Percentiles rank a stretch among this genome's conserved stretches.
Conservation (phyloP, 2,329 filamentous ascomycete genomes). For the Penicillium concentricum region DNA sequence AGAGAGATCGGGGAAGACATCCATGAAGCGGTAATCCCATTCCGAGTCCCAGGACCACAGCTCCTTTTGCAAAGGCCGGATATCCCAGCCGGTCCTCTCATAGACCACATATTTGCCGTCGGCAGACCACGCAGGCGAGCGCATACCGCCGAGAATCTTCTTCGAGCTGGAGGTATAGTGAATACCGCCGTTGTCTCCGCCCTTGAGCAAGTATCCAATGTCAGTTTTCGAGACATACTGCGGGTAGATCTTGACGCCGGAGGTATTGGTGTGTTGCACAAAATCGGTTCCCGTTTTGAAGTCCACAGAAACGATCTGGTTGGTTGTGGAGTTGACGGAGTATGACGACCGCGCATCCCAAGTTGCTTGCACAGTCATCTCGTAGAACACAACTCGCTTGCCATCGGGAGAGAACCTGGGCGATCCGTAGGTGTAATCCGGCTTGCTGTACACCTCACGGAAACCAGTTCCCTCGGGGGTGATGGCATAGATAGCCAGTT, state of each 20-base stretch:
- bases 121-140: slow-evolving; percentile 36
- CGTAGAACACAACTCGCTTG: slow-evolving; percentile 42
- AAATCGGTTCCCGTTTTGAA: slow-evolving; percentile 40
- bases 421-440: background rate
- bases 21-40: slow-evolving; percentile 47
- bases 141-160: slow-evolving; percentile 7
- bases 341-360: slow-evolving; percentile 37
- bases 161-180: slow-evolving; percentile 17
- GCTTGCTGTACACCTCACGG: background rate
- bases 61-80: slow-evolving; percentile 31
- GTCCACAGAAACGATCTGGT: slow-evolving; percentile 29
- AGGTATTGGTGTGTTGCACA: slow-evolving; percentile 23
- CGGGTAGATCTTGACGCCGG: slow-evolving; percentile 34
- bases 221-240: slow-evolving; percentile 33
- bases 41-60: slow-evolving; percentile 43
- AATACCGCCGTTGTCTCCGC: slow-evolving; percentile 28
- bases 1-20: slow-evolving; percentile 41
- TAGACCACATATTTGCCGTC: slow-evolving; percentile 32
- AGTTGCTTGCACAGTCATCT: slow-evolving; percentile 41
- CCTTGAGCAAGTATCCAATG: slow-evolving; percentile 27
- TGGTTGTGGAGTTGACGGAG: slow-evolving; percentile 24
- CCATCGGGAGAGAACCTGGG: slow-evolving; percentile 36
- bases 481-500: slow-evolving; percentile 1
- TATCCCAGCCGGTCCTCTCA: slow-evolving; percentile 26
- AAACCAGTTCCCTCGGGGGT: background rate